These are phyloP conservation scores for Amanita polypyramis DNA, from an alignment of 768 basidiomycete genomes.

Conservation along the genomic window DNA sequence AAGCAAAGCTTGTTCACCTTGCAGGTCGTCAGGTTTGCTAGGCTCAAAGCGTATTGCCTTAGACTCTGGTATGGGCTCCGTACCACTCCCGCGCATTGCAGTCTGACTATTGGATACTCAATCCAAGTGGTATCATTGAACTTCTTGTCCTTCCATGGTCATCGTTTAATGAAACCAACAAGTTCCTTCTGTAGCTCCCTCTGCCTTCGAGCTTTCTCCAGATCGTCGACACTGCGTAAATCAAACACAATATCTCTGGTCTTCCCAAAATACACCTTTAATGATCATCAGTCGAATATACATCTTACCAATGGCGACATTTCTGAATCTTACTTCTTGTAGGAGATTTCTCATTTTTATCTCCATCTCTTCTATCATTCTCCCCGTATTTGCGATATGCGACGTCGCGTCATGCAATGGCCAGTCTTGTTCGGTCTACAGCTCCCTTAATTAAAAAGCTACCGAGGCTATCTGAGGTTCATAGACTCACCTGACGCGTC, in stretches of 20 bases:
- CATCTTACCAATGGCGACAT: not conserved
- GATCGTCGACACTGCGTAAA: constrained; percentile 77
- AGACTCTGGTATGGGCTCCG: not conserved
- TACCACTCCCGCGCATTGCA: not conserved
- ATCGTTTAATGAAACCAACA: constrained; percentile 76
- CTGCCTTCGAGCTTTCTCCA: constrained; percentile 73
- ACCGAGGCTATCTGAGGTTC: not conserved
- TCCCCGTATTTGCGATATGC: constrained; percentile 90
- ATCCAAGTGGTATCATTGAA: not conserved
- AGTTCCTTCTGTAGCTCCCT: constrained; percentile 87
- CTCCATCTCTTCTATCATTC: constrained; percentile 98
- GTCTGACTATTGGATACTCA: not conserved
- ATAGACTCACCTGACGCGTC: constrained; percentile 76
- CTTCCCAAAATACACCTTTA: constrained; percentile 88
- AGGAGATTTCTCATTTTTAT: constrained; percentile 96
- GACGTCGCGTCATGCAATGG: constrained; percentile 69
- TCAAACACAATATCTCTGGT: constrained; percentile 93
- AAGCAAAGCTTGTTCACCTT: too few species aligned
- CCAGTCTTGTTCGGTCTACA: constrained; percentile 78
- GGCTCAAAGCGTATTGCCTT: constrained; percentile 2
- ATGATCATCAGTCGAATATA: not conserved
- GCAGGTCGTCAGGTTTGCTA: too few species aligned
- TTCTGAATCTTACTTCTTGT: constrained; percentile 51
- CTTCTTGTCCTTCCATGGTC: not conserved
- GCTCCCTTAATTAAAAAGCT: constrained; percentile 3